Base-by-base conservation (phyloP, 2,329 filamentous ascomycete genomes). In the Moelleriella libera region DNA sequence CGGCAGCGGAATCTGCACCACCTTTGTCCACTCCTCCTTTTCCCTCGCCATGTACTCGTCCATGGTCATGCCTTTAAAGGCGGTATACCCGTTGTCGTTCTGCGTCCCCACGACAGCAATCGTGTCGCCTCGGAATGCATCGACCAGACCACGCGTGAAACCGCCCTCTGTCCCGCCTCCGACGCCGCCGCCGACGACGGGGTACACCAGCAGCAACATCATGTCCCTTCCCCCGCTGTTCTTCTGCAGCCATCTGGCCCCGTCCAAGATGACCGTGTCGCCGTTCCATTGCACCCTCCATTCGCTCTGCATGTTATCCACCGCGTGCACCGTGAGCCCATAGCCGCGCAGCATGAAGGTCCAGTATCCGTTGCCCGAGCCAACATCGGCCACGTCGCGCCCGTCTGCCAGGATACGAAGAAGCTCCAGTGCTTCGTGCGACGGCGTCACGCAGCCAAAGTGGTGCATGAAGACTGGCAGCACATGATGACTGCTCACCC, bases 401-500 rank as follows among this genome's bases (percentile, higher is more conserved):
- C 69, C 69, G 1, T 69, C 70, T 5, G 75, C 70, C 2, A 85
- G 60, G 44, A 72, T 66, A 37, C 71, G 71, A 32, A 88, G 70
- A 28, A 83, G 66, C 51, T 74, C 67, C 10, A 88, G 65, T 2
- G 75, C 70, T 55, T 86, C 81, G 60, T 83, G 82, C 8, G 75
- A 77, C 0, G 84, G 84, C 21, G 79, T 79, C 1, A 76, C 75
- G 63, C 83, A 88, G 45, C 83, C 83, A 60, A 88, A 88, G 62
- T 88, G 83, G 64, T 88, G 83, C 72, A 87, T 88, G 48, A 87
- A 70, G 14, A 88, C 68, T 2, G 83, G 83, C 7, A 88, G 70
- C 6, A 85, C 69, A 54, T 83, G 82, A 63, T 88, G 84, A 45
- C 74, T 75, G 50, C 69, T 72, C 46, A 68, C 70, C 4, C 75